Base-by-base conservation (phyloP, 768 basidiomycete species). In the Astraeus odoratus region DNA sequence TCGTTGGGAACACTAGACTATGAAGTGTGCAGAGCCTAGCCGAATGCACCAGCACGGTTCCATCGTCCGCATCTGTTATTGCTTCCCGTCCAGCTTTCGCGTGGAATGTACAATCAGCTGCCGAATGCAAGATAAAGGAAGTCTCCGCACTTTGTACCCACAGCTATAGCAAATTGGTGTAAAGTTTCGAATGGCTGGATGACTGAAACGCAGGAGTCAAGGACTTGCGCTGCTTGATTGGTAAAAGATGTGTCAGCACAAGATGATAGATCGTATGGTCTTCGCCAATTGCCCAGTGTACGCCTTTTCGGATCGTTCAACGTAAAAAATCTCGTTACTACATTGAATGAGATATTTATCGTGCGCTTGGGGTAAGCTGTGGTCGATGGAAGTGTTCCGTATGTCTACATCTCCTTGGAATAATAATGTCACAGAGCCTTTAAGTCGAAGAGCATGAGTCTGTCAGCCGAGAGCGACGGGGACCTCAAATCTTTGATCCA, bases 371-470 rank as follows among this genome's bases (percentile, higher is more conserved):
- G 53, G 1, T 41, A 49, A 3, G 43, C 51, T 56, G 39, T 42
- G 20, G 10, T 52, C 22, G 51, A 51, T 44, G 51, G 64, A 18
- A 54, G 60, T 5, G 51, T 38, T 10, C 54, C 27, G 16, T 67
- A 67, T 0, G 61, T 57, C 60, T 52, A 75, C 0, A 76, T 74
- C 40, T 80, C 79, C 44, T 60, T 67, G 0, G 71, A 63, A 45
- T 69, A 76, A 30, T 77, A 68, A 48, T 81, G 76, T 0, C 69
- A 63, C n/a, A 75, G 58, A 0, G 79, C 77, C 52, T 71, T 76
- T 0, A 72, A 71, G 43, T 77, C 76, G 40, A 66, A 64, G 3
- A 76, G 56, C 4, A 73, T 53, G 19, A 77, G 51, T 51, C 10
- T 42, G 56, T 0, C 62, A 52, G 0, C 71, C 72, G 5, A 77